Evolutionary conservation across 192 early-diverging fungal species (phyloP), one percentile per base, ranked within the genome.

Genomic region (Umbelopsis ramanniana): DNA sequence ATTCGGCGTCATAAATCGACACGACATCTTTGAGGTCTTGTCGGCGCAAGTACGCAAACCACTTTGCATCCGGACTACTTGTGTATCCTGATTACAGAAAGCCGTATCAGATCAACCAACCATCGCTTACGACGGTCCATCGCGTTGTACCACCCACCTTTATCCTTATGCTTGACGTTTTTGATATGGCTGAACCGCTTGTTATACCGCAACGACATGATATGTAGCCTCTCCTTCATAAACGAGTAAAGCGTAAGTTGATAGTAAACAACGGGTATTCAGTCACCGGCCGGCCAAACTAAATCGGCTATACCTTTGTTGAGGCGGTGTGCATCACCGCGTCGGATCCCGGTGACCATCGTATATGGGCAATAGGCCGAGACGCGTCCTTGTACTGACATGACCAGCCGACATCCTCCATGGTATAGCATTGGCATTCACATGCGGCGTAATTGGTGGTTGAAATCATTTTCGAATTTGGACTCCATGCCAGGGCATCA

Each of bases 41-140:
- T 72, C 93, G 92, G 81, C 89, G 89, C 38, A 90, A 38, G 21
- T 91, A 71, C 1, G 57, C 76, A 86, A 87, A 94, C 33, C 85
- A 86, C n/a, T 86, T 81, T 66, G 84, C 87, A 79, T 91, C 85
- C 67, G 88, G 91, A 17, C 94, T 80, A 33, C 77, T 76, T 12
- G 93, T 47, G 68, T 75, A 86, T 70, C 46, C 77, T 85, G 4
- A 11, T 53, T 67, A 24, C 66, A 47, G 48, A n/a, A 66, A 2
- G 8, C 19, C 4, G 14, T 24, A 33, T 24, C 26, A 33, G 26
- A 38, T 63, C 14, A 35, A 63, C 6, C 17, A 1, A 19, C 14
- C 14, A 12, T 19, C 12, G 12, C 26, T 68, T 50, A 12, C 24
- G 7, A 9, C 22, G 7, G 7, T 19, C 55, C 11, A 3, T 53